phyloP scores from a whole-genome alignment of 2,329 filamentous ascomycete genomes.

The Blastomyces parvus region DNA sequence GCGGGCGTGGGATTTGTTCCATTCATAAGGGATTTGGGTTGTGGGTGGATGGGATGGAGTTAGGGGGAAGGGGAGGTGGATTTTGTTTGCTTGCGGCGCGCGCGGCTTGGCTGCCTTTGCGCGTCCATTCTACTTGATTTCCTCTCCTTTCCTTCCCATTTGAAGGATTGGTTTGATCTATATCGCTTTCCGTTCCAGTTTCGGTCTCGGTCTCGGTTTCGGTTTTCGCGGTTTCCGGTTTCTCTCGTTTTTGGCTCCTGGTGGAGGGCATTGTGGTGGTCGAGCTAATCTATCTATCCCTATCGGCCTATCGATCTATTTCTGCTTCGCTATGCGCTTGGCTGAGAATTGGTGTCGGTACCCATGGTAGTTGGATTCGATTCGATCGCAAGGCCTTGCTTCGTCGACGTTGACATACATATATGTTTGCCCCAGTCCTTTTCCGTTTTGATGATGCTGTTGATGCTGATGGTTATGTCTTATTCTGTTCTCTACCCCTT shows the following conservation, averaged over 20 bases:
- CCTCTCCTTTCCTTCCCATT: background rate
- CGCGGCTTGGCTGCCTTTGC: too few relatives aligned
- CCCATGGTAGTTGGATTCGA: background rate
- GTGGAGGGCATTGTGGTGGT: background rate
- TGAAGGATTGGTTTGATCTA: background rate
- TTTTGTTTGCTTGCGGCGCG: too few relatives aligned
- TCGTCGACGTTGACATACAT: constrained; percentile 1
- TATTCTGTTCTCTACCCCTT: background rate
- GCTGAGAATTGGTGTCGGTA: background rate
- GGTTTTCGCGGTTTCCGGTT: background rate
- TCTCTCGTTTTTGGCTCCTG: background rate
- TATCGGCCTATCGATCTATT: too few relatives aligned
- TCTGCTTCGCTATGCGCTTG: too few relatives aligned
- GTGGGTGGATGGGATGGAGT: background rate
- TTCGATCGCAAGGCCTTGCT: background rate
- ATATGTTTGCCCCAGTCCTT: constrained; percentile 1
- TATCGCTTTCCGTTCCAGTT: background rate
- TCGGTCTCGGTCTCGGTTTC: background rate
- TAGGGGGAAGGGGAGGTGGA: too few relatives aligned
- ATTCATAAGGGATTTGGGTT: constrained; percentile 51
- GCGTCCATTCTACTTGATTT: background rate
- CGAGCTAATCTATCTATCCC: too few relatives aligned
- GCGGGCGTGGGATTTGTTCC: constrained; percentile 92
- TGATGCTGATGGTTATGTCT: constrained; percentile 9
- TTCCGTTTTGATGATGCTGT: background rate